Percentiles rank a stretch among this genome's conserved stretches.
phyloP scores from a whole-genome alignment of 495 filamentous ascomycete genomes.

The Annulohypoxylon moriforme region DNA sequence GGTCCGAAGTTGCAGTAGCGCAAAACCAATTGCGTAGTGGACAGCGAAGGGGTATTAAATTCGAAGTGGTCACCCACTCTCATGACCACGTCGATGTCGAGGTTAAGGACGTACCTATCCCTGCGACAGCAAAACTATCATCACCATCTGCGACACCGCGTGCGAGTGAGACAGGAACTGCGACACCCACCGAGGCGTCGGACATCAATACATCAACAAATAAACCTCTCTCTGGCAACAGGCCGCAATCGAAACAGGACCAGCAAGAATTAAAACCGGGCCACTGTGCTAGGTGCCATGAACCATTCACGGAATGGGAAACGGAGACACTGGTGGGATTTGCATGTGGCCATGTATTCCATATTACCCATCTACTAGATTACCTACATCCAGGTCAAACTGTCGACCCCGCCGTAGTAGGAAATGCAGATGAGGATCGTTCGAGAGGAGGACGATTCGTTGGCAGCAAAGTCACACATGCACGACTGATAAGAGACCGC shows the following conservation, averaged over 20 bases:
- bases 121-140: constrained; percentile 23
- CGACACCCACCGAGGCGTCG: constrained; percentile 40
- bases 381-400: constrained; percentile 56
- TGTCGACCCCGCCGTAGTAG: constrained; percentile 47
- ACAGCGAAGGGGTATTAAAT: constrained; percentile 85
- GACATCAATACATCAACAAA: constrained; percentile 49
- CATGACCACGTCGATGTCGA: constrained; percentile 55
- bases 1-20: constrained; percentile 84
- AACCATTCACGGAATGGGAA: constrained; percentile 70
- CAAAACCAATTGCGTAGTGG: constrained; percentile 82
- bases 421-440: constrained; percentile 55
- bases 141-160: constrained; percentile 45
- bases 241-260: constrained; percentile 33
- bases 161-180: constrained; percentile 48
- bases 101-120: constrained; percentile 41
- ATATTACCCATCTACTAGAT: constrained; percentile 79
- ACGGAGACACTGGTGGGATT: constrained; percentile 87
- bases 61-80: constrained; percentile 71
- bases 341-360: constrained; percentile 91
- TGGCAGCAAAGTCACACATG: constrained; percentile 89
- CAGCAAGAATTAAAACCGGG: constrained; percentile 54
- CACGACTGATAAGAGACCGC: constrained; percentile 77
- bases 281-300: constrained; percentile 72
- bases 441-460: constrained; percentile 59
- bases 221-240: constrained; percentile 6